A percentile compares a stretch with the other conserved stretches of the same genome.
These are phyloP conservation scores for Coelastrella sp. DNA, from an alignment of 139 green algal genomes.

Conservation along the genomic window DNA sequence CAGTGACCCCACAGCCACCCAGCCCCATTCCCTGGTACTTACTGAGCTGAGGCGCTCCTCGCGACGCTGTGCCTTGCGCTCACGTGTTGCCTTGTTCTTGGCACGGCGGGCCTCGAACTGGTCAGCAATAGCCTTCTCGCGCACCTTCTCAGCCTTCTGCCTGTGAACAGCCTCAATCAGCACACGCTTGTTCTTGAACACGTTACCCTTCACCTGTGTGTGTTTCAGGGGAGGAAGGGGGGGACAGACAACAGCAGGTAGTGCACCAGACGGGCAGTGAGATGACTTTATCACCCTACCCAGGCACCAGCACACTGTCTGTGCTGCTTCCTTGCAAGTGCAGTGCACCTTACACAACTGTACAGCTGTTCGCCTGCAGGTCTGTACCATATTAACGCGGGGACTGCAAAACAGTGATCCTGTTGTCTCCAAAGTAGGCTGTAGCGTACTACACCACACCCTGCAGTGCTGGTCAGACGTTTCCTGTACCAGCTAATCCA, in stretches of 20 bases:
- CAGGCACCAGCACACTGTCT: neutral
- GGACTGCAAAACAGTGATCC: too few relatives aligned
- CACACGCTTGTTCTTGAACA: conserved; percentile 99
- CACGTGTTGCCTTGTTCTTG: conserved; percentile 96
- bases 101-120: conserved; percentile 97
- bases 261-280: too few relatives aligned
- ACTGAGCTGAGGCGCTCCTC: conserved; percentile 91
- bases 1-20: neutral
- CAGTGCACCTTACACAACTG: neutral
- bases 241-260: neutral
- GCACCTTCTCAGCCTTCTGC: conserved; percentile 98
- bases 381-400: too few relatives aligned
- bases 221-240: neutral
- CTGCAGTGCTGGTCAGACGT: neutral
- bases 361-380: too few relatives aligned
- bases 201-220: conserved; percentile 97
- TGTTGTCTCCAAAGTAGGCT: too few relatives aligned
- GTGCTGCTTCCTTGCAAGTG: neutral
- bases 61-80: conserved; percentile 94
- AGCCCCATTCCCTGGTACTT: conserved; percentile 8
- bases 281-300: too few relatives aligned
- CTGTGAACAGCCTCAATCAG: conserved; percentile 99
- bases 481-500: neutral
- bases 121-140: conserved; percentile 98
- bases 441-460: neutral